These are phyloP conservation scores for Debaryomyces coudertii DNA, from an alignment of 1,139 yeast genomes.

Conservation along the genomic window DNA sequence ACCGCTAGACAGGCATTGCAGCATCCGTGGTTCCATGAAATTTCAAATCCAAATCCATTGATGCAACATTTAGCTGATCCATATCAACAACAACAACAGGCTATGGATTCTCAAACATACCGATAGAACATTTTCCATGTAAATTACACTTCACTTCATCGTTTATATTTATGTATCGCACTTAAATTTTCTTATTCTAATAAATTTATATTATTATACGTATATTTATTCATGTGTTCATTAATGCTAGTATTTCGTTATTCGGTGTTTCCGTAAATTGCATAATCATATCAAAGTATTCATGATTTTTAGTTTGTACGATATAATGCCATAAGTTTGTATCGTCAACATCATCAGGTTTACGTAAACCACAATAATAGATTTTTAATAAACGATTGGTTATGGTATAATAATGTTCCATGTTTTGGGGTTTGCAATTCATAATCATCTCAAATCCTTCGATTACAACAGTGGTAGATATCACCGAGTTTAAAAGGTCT, in stretches of 20 bases:
- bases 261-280: constrained; percentile 21
- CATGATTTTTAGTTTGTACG: constrained; percentile 21
- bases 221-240: constrained; percentile 8
- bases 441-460: constrained; percentile 5
- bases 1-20: constrained; percentile 91
- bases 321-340: constrained; percentile 24
- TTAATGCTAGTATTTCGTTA: constrained; percentile 16
- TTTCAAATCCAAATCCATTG: constrained; percentile 47
- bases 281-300: constrained; percentile 24
- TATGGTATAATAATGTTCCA: neutral
- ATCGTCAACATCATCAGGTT: constrained; percentile 11
- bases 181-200: neutral
- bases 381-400: neutral
- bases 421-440: neutral
- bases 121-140: constrained; percentile 14
- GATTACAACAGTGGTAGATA: neutral
- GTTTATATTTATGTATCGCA: neutral
- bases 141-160: constrained; percentile 6
- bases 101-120: constrained; percentile 14
- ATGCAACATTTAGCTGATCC: constrained; percentile 42
- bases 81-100: constrained; percentile 40
- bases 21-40: constrained; percentile 95
- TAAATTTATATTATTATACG: constrained; percentile 2
- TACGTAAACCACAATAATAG: neutral
- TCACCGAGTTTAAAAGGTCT: neutral